Percentiles rank a stretch among this genome's conserved stretches.
These are phyloP conservation scores for Pezicula radicicola DNA, from an alignment of 2,329 filamentous ascomycete genomes.

Conservation along the genomic window DNA sequence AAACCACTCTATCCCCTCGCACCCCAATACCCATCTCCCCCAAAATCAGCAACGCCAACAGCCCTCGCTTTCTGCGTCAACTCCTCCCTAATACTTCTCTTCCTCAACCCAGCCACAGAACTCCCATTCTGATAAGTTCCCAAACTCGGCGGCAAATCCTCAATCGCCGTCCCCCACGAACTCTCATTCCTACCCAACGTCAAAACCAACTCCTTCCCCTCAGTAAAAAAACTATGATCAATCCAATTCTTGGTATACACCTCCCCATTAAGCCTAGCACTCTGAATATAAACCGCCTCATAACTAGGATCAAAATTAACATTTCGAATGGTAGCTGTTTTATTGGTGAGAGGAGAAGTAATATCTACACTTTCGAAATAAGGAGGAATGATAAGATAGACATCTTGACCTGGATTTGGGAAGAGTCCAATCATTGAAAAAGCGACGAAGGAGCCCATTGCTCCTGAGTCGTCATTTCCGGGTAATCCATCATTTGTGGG, in stretches of 20 bases:
- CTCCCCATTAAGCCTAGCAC: slow-evolving; percentile 57
- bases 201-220: slow-evolving; percentile 62
- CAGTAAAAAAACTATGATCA: slow-evolving; percentile 63
- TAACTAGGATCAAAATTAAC: slow-evolving; percentile 60
- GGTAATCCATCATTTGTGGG: slow-evolving; percentile 58
- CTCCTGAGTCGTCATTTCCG: slow-evolving; percentile 68
- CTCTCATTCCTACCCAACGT: slow-evolving; percentile 59
- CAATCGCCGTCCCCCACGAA: slow-evolving; percentile 55
- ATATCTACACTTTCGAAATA: slow-evolving; percentile 62
- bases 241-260: slow-evolving; percentile 66
- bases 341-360: slow-evolving; percentile 52
- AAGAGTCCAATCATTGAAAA: slow-evolving; percentile 44
- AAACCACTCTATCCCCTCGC: no score
- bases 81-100: no score
- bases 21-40: no score
- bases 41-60: no score
- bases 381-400: slow-evolving; percentile 67
- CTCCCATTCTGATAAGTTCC: background rate
- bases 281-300: slow-evolving; percentile 60
- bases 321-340: slow-evolving; percentile 56
- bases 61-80: no score
- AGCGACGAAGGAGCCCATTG: slow-evolving; percentile 43
- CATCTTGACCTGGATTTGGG: slow-evolving; percentile 66
- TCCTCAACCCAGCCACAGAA: no score
- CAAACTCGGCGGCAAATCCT: slow-evolving; percentile 60